Conservation (phyloP, 1,284 basidiomycete species). For the Cutaneotrichosporon curvatum region DNA sequence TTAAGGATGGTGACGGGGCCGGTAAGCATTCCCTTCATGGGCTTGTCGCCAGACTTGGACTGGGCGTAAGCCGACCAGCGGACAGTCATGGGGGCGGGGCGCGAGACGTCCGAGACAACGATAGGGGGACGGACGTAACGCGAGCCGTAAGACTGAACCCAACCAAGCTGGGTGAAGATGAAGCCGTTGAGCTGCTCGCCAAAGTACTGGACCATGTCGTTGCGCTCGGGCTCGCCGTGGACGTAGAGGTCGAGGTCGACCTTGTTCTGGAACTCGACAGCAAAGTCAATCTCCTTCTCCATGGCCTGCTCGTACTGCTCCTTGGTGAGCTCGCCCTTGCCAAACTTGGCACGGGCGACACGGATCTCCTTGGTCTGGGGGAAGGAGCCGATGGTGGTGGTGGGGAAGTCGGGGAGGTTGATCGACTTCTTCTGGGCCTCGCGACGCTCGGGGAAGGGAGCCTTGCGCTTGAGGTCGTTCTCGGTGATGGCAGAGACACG, state of each 20-base stretch:
- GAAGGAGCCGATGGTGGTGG: conserved; percentile 98
- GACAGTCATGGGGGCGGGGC: conserved; percentile 89
- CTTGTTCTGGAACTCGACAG: conserved; percentile 94
- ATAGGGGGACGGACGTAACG: conserved; percentile 99
- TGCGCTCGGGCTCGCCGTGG: conserved; percentile 97
- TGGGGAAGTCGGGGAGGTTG: conserved; percentile 93
- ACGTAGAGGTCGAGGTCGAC: conserved; percentile 95
- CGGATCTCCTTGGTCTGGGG: conserved; percentile 99
- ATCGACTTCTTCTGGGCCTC: conserved; percentile 84
- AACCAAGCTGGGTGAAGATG: conserved; percentile 79
- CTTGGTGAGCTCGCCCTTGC: conserved; percentile 82
- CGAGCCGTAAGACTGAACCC: conserved; percentile 86
- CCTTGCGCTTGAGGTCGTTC: conserved; percentile 84
- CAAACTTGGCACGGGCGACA: conserved; percentile 85
- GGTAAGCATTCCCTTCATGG: conserved; percentile 99
- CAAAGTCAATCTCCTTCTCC: conserved; percentile 91
- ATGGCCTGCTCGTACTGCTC: conserved; percentile 96
- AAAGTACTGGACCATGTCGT: conserved; percentile 99
- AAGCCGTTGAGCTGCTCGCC: conserved; percentile 95
- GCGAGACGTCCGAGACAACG: conserved; percentile 96
- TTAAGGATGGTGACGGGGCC: conserved; percentile 96
- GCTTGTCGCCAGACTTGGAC: conserved; percentile 73
- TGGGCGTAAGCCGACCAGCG: conserved; percentile 97
- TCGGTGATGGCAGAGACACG: conserved; percentile 87
- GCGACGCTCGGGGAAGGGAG: conserved; percentile 78